Evolutionary conservation across 257 asterid species (phyloP), one percentile per base, ranked within the genome.

Genomic region (Salvia hispanica): DNA sequence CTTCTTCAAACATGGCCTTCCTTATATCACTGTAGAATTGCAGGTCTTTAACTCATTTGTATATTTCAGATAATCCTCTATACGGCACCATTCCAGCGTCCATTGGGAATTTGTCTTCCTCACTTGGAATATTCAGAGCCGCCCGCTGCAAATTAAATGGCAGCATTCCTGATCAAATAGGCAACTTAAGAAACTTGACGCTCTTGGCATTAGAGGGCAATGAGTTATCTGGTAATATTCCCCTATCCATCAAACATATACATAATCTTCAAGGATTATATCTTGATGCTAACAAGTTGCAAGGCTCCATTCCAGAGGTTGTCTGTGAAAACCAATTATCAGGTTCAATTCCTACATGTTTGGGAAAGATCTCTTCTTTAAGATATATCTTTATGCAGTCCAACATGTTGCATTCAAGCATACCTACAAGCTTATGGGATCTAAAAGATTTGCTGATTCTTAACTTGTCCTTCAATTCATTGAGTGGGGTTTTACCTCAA

Each of bases 11-110:
- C 14, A 5, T 71, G 10, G 58, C 63, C 61, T 59, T 80, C 28
- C 10, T 80, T n/a, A 63, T 75, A 60, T 73, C 82, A 16, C 57
- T 80, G 73, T 34, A 73, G 2, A 73, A 70, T 9, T 80, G 80
- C 71, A 66, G 40, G 59, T 55, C 3, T 13, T 43, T 80, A 15
- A 9, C 14, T 0, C 5, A 3, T 0, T 55, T 80, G 47, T 5
- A 5, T 0, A 10, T 80, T 2, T 6, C 4, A 2, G 15, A 21
- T 7, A 80, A 77, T 39, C 74, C 78, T 21, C 14, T 77, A 2
- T 40, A 70, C 3, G 73, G 71, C 5, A 9, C 25, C 6, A 48
- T 80, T 51, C 81, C 80, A 11, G 9, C 53, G 9, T 70, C 82
- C 33, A 2, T 80, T 6, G 80, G 82, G 34, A 80, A 80, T 58